Evolutionary conservation across 495 filamentous ascomycete genomes (phyloP).

Genomic region (Tuber aestivum): DNA sequence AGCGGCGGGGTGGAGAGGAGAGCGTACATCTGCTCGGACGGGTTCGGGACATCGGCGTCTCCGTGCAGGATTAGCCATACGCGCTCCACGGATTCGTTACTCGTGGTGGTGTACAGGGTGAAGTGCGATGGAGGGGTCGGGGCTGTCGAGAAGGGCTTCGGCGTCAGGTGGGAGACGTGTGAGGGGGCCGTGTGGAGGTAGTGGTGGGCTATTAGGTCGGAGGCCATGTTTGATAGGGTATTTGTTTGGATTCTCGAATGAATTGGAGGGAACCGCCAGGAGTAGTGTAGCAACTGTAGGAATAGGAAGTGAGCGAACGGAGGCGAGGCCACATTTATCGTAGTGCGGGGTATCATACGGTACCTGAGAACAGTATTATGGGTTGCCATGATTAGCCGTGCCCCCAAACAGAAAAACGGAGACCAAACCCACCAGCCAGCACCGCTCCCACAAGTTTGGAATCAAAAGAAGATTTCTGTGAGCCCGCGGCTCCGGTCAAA

Average conservation of each 20-base stretch:
- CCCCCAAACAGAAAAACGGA: too few species aligned
- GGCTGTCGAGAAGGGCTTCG: not conserved
- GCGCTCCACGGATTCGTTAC: constrained; percentile 5
- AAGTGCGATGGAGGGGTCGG: constrained; percentile 6
- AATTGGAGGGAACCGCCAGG: not conserved
- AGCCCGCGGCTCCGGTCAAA: too few species aligned
- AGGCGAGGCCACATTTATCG: not conserved
- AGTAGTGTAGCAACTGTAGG: not conserved
- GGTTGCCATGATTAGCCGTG: too few species aligned
- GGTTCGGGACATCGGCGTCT: not conserved
- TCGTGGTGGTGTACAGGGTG: constrained; percentile 12
- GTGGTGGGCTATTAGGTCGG: constrained; percentile 21
- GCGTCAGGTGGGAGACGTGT: constrained; percentile 13
- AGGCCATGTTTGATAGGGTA: constrained; percentile 6
- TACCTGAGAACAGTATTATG: too few species aligned
- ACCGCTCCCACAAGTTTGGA: too few species aligned
- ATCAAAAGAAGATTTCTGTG: too few species aligned
- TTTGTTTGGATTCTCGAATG: not conserved
- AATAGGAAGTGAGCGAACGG: not conserved
- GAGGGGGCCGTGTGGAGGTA: constrained; percentile 15
- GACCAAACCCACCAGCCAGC: too few species aligned
- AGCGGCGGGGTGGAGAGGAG: not conserved
- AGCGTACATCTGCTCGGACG: not conserved
- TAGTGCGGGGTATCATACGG: not conserved
- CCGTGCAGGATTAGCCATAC: constrained; percentile 15